Evolutionary conservation across 2,329 filamentous ascomycete species (phyloP).

Genomic region (Botrytis aclada): DNA sequence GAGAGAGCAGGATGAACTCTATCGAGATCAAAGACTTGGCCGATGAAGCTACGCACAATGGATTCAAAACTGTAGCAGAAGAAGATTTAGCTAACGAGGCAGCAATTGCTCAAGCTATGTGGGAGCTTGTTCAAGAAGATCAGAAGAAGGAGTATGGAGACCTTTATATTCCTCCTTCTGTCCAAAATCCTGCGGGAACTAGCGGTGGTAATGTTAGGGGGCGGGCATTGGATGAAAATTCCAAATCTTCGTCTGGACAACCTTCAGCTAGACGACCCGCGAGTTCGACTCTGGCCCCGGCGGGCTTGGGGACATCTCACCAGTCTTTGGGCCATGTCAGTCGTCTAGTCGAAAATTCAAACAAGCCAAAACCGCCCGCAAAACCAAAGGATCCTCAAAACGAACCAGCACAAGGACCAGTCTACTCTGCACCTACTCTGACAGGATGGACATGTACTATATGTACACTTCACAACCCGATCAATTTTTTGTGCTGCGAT

Average conservation of each 20-base stretch:
- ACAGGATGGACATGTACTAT: slow-evolving; percentile 55
- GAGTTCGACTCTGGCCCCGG: not conserved
- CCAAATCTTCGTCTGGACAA: not conserved
- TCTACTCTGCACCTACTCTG: slow-evolving; percentile 10
- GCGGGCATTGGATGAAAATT: not conserved
- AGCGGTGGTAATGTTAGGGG: slow-evolving; percentile 30
- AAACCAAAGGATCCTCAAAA: slow-evolving; percentile 18
- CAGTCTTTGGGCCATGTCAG: slow-evolving; percentile 29
- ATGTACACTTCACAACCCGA: slow-evolving; percentile 57
- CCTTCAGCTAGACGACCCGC: slow-evolving; percentile 25
- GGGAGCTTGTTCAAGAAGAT: slow-evolving; percentile 84
- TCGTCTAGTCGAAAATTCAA: slow-evolving; percentile 29
- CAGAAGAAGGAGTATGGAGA: slow-evolving; percentile 35
- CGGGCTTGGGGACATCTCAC: not conserved
- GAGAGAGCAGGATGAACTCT: slow-evolving; percentile 60
- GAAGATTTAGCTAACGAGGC: slow-evolving; percentile 86
- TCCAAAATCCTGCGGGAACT: slow-evolving; percentile 36
- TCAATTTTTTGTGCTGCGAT: slow-evolving; percentile 52
- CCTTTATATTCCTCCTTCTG: slow-evolving; percentile 33
- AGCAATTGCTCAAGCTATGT: slow-evolving; percentile 80
- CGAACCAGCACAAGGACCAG: slow-evolving; percentile 11
- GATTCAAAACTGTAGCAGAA: slow-evolving; percentile 79
- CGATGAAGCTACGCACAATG: slow-evolving; percentile 63
- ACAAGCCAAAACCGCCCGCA: slow-evolving; percentile 24
- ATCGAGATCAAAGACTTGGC: slow-evolving; percentile 63